phyloP scores from a whole-genome alignment of 23 red algal species.

The Gracilaria caudata region DNA sequence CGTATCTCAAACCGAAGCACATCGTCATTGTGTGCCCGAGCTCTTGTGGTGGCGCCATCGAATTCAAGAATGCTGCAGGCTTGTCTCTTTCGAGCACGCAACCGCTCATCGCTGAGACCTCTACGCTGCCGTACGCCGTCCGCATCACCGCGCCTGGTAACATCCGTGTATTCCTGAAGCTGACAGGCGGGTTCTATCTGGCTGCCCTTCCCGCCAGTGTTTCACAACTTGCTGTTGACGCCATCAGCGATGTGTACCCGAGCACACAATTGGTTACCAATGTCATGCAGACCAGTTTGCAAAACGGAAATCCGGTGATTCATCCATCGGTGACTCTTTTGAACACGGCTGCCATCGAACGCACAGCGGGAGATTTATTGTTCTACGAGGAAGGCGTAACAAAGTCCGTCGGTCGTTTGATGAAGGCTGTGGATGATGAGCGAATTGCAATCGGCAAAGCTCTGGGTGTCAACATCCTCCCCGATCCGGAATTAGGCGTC shows the following conservation, averaged over 20 bases:
- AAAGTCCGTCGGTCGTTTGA: not conserved
- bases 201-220: not conserved
- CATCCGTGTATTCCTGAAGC: conserved; percentile 23
- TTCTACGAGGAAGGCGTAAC: conserved; percentile 34
- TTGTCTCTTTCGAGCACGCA: not conserved
- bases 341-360: conserved; percentile 14
- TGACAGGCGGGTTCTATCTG: conserved; percentile 1
- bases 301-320: conserved; percentile 28
- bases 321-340: conserved; percentile 8
- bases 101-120: conserved; percentile 34
- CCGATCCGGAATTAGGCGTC: conserved; percentile 14
- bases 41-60: conserved; percentile 25
- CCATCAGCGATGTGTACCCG: conserved; percentile 2
- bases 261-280: not conserved
- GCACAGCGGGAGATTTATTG: not conserved
- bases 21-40: conserved; percentile 17
- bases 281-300: conserved; percentile 13
- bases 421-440: conserved; percentile 14
- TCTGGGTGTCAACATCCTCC: not conserved
- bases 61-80: conserved; percentile 17
- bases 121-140: conserved; percentile 17
- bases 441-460: conserved; percentile 8
- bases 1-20: conserved; percentile 5
- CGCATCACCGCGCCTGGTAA: not conserved
- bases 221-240: not conserved